These are phyloP conservation scores for Tagetes patula DNA, from an alignment of 129 eudicot species.

Conservation along the genomic window DNA sequence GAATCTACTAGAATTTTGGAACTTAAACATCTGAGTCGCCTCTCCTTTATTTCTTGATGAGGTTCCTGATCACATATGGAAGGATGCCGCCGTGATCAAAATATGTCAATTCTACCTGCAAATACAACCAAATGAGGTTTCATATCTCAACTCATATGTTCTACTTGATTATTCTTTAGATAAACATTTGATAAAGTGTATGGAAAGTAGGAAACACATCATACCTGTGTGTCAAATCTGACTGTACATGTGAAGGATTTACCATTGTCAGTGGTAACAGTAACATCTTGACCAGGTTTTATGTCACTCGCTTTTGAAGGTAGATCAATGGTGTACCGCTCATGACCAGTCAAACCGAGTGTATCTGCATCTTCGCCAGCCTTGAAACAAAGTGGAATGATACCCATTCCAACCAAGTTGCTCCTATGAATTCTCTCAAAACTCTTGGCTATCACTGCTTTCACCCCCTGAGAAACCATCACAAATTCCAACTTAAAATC, in stretches of 20 bases:
- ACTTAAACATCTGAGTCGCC: not conserved
- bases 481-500: not conserved
- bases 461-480: slow-evolving; percentile 66
- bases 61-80: slow-evolving; percentile 75
- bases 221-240: slow-evolving; percentile 97
- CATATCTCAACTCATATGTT: not conserved
- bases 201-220: not conserved
- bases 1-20: not conserved
- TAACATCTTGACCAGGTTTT: slow-evolving; percentile 94
- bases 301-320: slow-evolving; percentile 69
- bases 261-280: slow-evolving; percentile 79
- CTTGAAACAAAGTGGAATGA: slow-evolving; percentile 94
- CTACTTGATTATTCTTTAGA: not conserved
- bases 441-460: slow-evolving; percentile 98
- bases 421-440: slow-evolving; percentile 97
- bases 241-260: slow-evolving; percentile 78
- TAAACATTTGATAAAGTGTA: not conserved
- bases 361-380: slow-evolving; percentile 93
- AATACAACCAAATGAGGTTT: not conserved
- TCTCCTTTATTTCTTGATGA: slow-evolving; percentile 46
- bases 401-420: slow-evolving; percentile 96
- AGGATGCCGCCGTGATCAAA: slow-evolving; percentile 98
- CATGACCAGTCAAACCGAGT: slow-evolving; percentile 88
- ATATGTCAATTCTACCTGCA: slow-evolving; percentile 94
- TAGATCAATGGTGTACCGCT: slow-evolving; percentile 82